Evolutionary conservation across 352 stramenopile genomes (phyloP).

Genomic region (Globisporangium camurandrum): DNA sequence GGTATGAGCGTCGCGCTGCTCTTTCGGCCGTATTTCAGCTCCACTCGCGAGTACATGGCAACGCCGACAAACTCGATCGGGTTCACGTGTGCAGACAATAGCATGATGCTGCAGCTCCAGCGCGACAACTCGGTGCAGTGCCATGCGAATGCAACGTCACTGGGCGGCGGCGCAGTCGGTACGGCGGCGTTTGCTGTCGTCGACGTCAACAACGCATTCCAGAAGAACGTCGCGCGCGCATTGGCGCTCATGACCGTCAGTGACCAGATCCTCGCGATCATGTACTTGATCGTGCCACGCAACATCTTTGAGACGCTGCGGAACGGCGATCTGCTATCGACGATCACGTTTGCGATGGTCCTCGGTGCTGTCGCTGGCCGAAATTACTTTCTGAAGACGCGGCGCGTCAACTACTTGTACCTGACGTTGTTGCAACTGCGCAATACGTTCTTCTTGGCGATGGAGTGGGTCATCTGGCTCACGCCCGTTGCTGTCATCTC

Average conservation of each 20-base stretch:
- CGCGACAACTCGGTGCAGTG: neutral
- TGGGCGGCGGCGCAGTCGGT: slow-evolving; percentile 8
- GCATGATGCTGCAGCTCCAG: slow-evolving; percentile 13
- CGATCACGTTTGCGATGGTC: slow-evolving; percentile 67
- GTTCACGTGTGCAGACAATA: slow-evolving; percentile 40
- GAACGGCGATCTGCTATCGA: slow-evolving; percentile 44
- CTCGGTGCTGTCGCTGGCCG: slow-evolving; percentile 48
- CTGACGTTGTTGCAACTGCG: slow-evolving; percentile 53
- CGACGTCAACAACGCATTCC: slow-evolving; percentile 43
- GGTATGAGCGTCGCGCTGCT: slow-evolving; percentile 47
- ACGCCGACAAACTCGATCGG: slow-evolving; percentile 26
- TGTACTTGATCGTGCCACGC: slow-evolving; percentile 45
- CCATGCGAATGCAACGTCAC: slow-evolving; percentile 3
- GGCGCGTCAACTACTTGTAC: slow-evolving; percentile 60
- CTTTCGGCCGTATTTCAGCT: slow-evolving; percentile 51
- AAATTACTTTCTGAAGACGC: slow-evolving; percentile 52
- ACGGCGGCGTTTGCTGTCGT: slow-evolving; percentile 27
- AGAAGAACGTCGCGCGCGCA: slow-evolving; percentile 26
- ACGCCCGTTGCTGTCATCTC: slow-evolving; percentile 61
- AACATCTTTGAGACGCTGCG: slow-evolving; percentile 56
- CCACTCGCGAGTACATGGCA: slow-evolving; percentile 11
- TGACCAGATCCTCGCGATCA: slow-evolving; percentile 51
- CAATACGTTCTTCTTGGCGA: slow-evolving; percentile 63
- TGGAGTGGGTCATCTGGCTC: slow-evolving; percentile 63
- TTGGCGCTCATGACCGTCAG: slow-evolving; percentile 45